Evolutionary conservation across 352 stramenopile genomes (phyloP), one percentile per base, ranked within the genome.

Genomic region (Phytophthora melonis): DNA sequence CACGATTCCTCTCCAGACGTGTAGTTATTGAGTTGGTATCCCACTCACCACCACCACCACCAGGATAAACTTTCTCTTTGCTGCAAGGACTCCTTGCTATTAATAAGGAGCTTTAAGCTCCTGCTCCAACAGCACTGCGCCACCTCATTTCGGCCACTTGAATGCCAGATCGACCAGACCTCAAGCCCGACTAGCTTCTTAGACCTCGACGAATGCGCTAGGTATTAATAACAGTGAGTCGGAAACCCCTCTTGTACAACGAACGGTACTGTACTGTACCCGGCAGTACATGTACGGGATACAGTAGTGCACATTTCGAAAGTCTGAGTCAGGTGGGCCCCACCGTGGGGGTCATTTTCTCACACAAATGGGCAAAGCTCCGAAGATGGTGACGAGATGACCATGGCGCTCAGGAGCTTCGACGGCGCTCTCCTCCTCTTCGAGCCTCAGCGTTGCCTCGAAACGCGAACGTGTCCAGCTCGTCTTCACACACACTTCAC

Each of bases 71-170:
- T 34, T 9, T 9, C 30, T 34, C 30, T 34, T 34, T 45, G 49
- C 49, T 76, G 66, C 19, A 90, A 25, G 23, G 23, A 25, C 23
- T 25, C 23, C 23, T 25, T 25, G 23, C 23, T n/a, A n/a, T n/a
- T n/a, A n/a, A n/a, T 2, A 25, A 53, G n/a, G 69, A 71, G 4
- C 74, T 80, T 34, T 10, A 34, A 93, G 58, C 66, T 93, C 89
- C 6, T 79, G 70, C 32, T 91, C 80, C 55, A 93, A 67, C n/a
- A 10, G 30, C 30, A 34, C 30, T 75, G 79, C 21, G 83, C 82
- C 21, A 82, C 82, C 63, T 92, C 92, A 41, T 92, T 71, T 50
- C 87, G 87, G 21, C 21, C 86, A 72, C 23, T 94, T 84, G 27
- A 93, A 88, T 54, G 89, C 89, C 16, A 74, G 61, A 13, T 80